These are phyloP conservation scores for Sporopachydermia cereana DNA, from an alignment of 1,139 yeast genomes.

Conservation along the genomic window DNA sequence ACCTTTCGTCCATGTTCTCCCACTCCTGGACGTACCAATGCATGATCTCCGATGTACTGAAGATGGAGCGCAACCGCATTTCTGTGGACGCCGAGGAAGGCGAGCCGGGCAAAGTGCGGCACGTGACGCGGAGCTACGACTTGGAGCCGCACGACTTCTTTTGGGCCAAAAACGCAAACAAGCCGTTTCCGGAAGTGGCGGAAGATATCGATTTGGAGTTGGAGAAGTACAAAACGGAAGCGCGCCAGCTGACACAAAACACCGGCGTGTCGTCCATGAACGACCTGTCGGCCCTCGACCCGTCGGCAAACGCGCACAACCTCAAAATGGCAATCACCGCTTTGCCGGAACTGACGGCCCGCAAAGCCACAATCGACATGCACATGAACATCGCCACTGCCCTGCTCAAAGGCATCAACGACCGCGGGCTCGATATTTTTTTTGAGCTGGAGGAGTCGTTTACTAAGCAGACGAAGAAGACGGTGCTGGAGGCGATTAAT, in stretches of 20 bases:
- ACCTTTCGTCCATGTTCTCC: constrained; percentile 84
- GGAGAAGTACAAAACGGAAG: constrained; percentile 72
- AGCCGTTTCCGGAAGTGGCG: constrained; percentile 97
- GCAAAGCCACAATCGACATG: constrained; percentile 83
- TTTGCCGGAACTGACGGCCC: constrained; percentile 81
- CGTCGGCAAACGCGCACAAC: constrained; percentile 49
- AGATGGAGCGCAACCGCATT: constrained; percentile 67
- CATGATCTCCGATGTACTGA: constrained; percentile 86
- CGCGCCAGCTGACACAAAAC: constrained; percentile 69
- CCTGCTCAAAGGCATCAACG: constrained; percentile 70
- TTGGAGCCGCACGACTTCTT: constrained; percentile 88
- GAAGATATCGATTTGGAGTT: constrained; percentile 86
- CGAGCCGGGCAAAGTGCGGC: constrained; percentile 25
- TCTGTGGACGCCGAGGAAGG: constrained; percentile 39
- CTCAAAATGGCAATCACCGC: constrained; percentile 82
- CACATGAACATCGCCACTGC: constrained; percentile 94
- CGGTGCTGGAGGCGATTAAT: constrained; percentile 29
- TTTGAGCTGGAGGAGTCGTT: constrained; percentile 81
- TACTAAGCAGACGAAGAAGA: constrained; percentile 33
- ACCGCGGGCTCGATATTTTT: constrained; percentile 75
- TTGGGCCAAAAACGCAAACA: constrained; percentile 73
- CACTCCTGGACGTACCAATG: constrained; percentile 98
- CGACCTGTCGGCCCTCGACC: constrained; percentile 48
- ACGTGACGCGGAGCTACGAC: constrained; percentile 51
- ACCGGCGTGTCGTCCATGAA: constrained; percentile 60